Conservation (phyloP, 2,329 filamentous ascomycete species). For the Neofusicoccum kwambonambiense region DNA sequence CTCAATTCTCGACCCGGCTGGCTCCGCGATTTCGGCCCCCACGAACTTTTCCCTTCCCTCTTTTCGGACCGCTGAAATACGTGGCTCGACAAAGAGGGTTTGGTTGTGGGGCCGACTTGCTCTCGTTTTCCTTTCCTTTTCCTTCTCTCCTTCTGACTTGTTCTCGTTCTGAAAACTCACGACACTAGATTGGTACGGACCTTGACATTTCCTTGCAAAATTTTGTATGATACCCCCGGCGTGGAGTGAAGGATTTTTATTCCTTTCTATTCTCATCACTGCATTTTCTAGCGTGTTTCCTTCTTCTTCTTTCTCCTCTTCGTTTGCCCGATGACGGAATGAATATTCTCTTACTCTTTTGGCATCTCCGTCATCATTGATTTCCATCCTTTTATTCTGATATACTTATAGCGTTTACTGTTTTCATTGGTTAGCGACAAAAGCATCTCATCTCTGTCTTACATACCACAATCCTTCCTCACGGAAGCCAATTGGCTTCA, state of each 20-base stretch:
- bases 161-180: background rate
- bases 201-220: background rate
- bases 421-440: background rate
- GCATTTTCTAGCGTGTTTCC: background rate
- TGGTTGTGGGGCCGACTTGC: background rate
- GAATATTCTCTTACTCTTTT: background rate
- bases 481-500: no score
- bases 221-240: constrained; percentile 13
- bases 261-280: background rate
- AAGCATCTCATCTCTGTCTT: no score
- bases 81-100: background rate
- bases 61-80: background rate
- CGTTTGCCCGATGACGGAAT: background rate
- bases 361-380: no score
- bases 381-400: background rate
- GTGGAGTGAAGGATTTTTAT: background rate
- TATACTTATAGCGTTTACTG: background rate
- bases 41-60: background rate
- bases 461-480: no score
- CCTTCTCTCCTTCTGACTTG: background rate
- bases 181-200: constrained; percentile 5
- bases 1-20: background rate
- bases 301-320: background rate
- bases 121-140: background rate
- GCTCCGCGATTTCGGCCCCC: constrained; percentile 1